These are phyloP conservation scores for Sarcodon sp. DNA, from an alignment of 768 basidiomycete species.

Conservation along the genomic window DNA sequence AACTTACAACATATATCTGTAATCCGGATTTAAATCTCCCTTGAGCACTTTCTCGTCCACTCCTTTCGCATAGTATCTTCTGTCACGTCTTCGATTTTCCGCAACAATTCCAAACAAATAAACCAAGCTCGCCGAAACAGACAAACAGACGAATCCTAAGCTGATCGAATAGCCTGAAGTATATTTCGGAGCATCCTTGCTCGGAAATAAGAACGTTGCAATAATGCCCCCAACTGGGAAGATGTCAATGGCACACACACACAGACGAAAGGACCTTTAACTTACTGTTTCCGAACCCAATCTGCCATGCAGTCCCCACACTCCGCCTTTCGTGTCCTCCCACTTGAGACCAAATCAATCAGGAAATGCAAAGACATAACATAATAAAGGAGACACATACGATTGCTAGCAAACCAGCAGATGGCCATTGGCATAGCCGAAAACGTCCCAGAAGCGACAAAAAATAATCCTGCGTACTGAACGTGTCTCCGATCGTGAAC, in stretches of 20 bases:
- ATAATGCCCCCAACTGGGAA: conserved; percentile 15
- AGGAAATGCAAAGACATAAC: neutral
- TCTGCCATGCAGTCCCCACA: conserved; percentile 15
- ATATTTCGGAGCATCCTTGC: conserved; percentile 15
- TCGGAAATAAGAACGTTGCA: conserved; percentile 14
- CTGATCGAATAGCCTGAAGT: conserved; percentile 14
- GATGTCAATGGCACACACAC: neutral
- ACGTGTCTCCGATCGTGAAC: conserved; percentile 2
- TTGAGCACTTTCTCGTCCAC: conserved; percentile 2
- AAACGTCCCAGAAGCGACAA: conserved; percentile 5
- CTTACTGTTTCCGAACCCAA: conserved; percentile 16
- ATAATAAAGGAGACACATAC: neutral
- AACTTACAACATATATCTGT: conserved; percentile 4
- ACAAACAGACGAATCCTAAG: conserved; percentile 14
- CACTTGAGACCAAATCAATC: conserved; percentile 4
- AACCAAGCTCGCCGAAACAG: conserved; percentile 8
- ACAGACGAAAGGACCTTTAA: neutral
- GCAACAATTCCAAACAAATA: conserved; percentile 11
- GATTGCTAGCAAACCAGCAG: conserved; percentile 8
- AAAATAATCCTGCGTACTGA: conserved; percentile 7
- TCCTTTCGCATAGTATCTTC: neutral
- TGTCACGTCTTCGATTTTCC: conserved; percentile 11
- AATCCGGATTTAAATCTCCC: conserved; percentile 8
- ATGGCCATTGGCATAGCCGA: conserved; percentile 7
- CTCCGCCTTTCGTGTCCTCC: conserved; percentile 13